phyloP scores from a whole-genome alignment of 2,329 filamentous ascomycete genomes.

The Aureobasidium sp. region DNA sequence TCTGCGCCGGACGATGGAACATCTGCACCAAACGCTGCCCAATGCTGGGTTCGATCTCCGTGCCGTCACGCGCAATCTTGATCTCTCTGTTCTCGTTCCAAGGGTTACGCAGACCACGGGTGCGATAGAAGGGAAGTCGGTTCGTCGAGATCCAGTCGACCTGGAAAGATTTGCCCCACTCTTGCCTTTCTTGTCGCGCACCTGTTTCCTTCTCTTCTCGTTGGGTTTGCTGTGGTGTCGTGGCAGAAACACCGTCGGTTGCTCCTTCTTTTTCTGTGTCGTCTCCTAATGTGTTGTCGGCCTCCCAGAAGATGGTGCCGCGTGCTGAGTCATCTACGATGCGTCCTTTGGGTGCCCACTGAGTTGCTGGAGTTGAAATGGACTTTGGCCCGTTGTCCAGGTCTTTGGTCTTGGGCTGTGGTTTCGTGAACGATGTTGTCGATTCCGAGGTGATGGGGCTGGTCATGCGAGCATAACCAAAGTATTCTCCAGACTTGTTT shows the following conservation, averaged over 20 bases:
- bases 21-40: constrained; percentile 70
- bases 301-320: constrained; percentile 97
- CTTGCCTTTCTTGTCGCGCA: constrained; percentile 48
- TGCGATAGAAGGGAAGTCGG: constrained; percentile 80
- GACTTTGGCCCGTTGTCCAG: constrained; percentile 67
- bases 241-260: background rate
- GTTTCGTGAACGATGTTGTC: constrained; percentile 52
- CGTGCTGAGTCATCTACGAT: constrained; percentile 89
- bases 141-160: constrained; percentile 84
- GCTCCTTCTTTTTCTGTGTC: constrained; percentile 29
- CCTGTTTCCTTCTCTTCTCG: constrained; percentile 30
- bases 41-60: constrained; percentile 78
- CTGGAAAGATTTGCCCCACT: constrained; percentile 86
- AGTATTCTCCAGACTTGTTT: constrained; percentile 96
- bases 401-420: constrained; percentile 46
- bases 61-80: constrained; percentile 92
- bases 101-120: constrained; percentile 77
- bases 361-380: constrained; percentile 71
- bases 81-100: constrained; percentile 95
- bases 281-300: constrained; percentile 52
- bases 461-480: constrained; percentile 86
- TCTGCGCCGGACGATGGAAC: constrained; percentile 49
- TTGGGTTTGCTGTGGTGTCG: constrained; percentile 1
- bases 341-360: constrained; percentile 69
- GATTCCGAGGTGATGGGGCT: constrained; percentile 77